These are phyloP conservation scores for Plasmodium gonderi DNA, from an alignment of 169 alveolate species.

Conservation along the genomic window DNA sequence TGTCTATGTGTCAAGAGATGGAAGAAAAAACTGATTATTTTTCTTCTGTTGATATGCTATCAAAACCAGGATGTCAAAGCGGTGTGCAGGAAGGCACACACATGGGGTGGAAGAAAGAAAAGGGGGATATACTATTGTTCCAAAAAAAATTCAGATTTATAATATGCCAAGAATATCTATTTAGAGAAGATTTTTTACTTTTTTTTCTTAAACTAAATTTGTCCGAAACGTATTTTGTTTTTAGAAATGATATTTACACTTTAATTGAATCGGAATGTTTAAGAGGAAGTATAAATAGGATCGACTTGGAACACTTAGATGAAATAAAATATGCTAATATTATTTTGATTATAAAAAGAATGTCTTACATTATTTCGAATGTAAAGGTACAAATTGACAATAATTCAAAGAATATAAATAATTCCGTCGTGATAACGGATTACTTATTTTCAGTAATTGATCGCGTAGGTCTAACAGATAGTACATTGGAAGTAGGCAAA, in stretches of 20 bases:
- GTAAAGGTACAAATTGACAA: not conserved
- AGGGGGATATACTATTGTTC: not conserved
- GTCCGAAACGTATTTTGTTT: not conserved
- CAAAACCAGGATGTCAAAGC: not conserved
- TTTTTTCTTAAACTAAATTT: conserved; percentile 27
- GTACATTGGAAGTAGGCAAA: not conserved
- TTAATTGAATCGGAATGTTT: not conserved
- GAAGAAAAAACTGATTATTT: too few relatives aligned
- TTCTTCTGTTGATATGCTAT: not conserved
- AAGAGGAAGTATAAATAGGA: not conserved
- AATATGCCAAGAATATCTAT: conserved; percentile 29
- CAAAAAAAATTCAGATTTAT: not conserved
- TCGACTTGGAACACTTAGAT: not conserved
- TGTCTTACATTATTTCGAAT: conserved; percentile 45
- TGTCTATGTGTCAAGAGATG: not conserved
- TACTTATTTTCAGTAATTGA: conserved; percentile 26
- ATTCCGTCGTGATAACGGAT: not conserved
- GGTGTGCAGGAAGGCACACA: not conserved
- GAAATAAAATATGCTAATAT: conserved; percentile 2
- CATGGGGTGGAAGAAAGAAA: not conserved
- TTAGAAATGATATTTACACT: conserved; percentile 3
- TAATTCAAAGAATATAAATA: not conserved
- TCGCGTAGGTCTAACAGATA: not conserved
- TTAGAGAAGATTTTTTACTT: conserved; percentile 43
- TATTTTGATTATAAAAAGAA: conserved; percentile 38